These are phyloP conservation scores for Nosema muscidifuracis DNA, from an alignment of 371 early-diverging fungal genomes.

Conservation along the genomic window DNA sequence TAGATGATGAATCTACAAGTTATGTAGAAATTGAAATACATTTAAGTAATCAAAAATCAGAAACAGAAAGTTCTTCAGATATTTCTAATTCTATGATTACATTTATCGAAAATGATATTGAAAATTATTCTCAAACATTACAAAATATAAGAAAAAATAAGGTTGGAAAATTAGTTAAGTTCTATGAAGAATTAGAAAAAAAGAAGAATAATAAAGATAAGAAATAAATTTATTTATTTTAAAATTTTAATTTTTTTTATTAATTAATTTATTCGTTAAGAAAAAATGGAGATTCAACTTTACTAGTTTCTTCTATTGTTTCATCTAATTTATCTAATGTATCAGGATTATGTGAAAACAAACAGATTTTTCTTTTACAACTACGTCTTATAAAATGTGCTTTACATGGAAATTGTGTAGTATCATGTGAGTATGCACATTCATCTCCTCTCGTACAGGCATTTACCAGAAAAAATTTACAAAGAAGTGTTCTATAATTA, in stretches of 20 bases:
- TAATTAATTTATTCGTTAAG: no score
- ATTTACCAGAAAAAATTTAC: conserved; percentile 61
- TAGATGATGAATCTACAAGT: not conserved
- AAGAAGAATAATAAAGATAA: conserved; percentile 14
- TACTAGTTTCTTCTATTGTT: conserved; percentile 14
- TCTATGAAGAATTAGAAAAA: conserved; percentile 23
- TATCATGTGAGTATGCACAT: conserved; percentile 61
- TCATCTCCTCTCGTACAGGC: conserved; percentile 59
- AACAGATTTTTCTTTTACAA: conserved; percentile 59
- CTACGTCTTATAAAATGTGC: conserved; percentile 54
- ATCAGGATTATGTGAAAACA: conserved; percentile 58
- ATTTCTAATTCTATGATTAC: not conserved
- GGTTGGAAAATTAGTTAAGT: conserved; percentile 31
- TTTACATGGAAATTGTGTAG: conserved; percentile 60
- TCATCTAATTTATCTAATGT: conserved; percentile 43
- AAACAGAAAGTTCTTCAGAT: not conserved
- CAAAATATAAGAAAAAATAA: conserved; percentile 24
- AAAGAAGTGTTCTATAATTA: conserved; percentile 55
- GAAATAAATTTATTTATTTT: not conserved
- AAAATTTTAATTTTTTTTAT: not conserved
- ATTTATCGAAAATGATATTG: conserved; percentile 2
- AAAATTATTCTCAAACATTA: conserved; percentile 1
- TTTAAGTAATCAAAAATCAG: not conserved
- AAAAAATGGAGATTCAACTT: conserved; percentile 9
- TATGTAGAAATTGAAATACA: not conserved